Percentiles rank a stretch among this genome's conserved stretches.
Conservation (phyloP, 2,329 filamentous ascomycete species). For the Bisporella sp. region DNA sequence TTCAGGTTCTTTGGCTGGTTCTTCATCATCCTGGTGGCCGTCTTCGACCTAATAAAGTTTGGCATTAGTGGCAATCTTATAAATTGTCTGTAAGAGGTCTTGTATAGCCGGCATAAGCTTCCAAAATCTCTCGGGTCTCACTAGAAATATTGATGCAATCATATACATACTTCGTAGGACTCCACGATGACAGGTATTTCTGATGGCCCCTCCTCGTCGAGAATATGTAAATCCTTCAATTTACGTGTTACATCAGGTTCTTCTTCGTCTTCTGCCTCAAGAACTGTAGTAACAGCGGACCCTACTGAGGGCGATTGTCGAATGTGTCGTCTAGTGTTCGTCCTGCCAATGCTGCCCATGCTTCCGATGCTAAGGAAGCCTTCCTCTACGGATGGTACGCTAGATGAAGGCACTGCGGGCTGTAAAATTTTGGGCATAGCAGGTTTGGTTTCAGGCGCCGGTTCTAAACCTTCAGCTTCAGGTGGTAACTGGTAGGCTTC, state of each 20-base stretch:
- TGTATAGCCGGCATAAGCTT: no score
- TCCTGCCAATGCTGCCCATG: slow-evolving; percentile 46
- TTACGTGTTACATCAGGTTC: slow-evolving; percentile 44
- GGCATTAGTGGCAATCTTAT: no score
- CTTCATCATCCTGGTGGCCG: slow-evolving; percentile 4
- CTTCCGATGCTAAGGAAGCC: slow-evolving; percentile 46
- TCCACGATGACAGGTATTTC: slow-evolving; percentile 27
- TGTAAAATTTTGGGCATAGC: slow-evolving; percentile 29
- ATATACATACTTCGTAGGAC: slow-evolving; percentile 12
- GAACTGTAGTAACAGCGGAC: slow-evolving; percentile 71
- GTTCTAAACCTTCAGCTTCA: slow-evolving; percentile 81
- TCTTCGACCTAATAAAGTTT: not conserved
- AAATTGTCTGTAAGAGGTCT: no score
- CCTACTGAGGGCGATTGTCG: slow-evolving; percentile 75
- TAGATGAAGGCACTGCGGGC: slow-evolving; percentile 24
- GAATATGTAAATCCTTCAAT: slow-evolving; percentile 41
- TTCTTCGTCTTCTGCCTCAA: slow-evolving; percentile 74
- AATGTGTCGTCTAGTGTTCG: slow-evolving; percentile 76
- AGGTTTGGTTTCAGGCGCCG: slow-evolving; percentile 36
- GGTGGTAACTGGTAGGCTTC: slow-evolving; percentile 95
- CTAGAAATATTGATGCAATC: no score
- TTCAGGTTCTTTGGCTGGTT: slow-evolving; percentile 6
- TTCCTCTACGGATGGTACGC: slow-evolving; percentile 35
- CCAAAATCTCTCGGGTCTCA: no score
- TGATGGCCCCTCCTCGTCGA: slow-evolving; percentile 26